These are phyloP conservation scores for Zea luxurians DNA, from an alignment of 176 grass and related monocot genomes.

Conservation along the genomic window DNA sequence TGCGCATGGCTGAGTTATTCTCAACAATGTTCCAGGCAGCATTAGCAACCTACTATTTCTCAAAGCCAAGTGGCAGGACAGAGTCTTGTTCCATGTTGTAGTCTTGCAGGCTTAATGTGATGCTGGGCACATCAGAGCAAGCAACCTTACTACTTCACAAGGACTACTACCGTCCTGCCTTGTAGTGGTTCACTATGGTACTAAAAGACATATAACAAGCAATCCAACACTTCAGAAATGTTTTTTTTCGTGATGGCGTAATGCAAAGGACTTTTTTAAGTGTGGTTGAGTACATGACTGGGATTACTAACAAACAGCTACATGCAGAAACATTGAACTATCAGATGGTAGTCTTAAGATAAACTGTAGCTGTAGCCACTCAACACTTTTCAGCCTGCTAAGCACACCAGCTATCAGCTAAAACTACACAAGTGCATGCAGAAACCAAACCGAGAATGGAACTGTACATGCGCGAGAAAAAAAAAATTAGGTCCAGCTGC, in stretches of 20 bases:
- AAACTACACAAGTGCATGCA: background rate
- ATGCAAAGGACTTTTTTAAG: background rate
- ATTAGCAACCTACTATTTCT: background rate
- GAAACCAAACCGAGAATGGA: background rate
- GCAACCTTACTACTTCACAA: background rate
- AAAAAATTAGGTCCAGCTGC: background rate
- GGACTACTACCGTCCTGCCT: background rate
- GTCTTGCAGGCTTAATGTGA: background rate
- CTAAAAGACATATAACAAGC: slow-evolving; percentile 4
- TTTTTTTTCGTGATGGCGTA: background rate
- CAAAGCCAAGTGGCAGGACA: slow-evolving; percentile 16
- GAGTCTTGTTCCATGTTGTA: background rate
- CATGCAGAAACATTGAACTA: background rate
- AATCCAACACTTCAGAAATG: background rate
- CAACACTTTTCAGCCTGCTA: background rate
- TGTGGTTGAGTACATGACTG: background rate
- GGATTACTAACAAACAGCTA: background rate
- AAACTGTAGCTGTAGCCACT: background rate
- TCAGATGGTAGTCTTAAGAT: background rate
- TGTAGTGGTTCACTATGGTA: background rate
- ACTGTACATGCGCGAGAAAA: background rate
- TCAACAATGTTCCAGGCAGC: background rate
- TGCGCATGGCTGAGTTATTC: background rate
- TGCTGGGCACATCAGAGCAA: too few species aligned
- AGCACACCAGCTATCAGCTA: background rate